A percentile compares a stretch with the other conserved stretches of the same genome.
These are phyloP conservation scores for Apophysomyces elegans DNA, from an alignment of 371 early-diverging fungal species.

Conservation along the genomic window DNA sequence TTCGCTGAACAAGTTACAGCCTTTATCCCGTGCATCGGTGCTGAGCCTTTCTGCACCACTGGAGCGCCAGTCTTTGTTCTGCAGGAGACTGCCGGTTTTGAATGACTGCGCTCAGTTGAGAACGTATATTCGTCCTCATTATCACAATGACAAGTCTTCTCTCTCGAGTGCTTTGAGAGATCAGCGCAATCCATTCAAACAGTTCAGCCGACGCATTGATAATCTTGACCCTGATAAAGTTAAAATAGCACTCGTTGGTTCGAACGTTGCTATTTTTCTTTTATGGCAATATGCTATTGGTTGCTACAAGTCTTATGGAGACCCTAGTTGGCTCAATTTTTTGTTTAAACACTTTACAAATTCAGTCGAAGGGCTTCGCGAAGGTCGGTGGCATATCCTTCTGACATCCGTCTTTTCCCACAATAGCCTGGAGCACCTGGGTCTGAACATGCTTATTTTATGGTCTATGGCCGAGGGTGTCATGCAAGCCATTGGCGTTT, in stretches of 20 bases:
- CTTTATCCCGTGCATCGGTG: neutral
- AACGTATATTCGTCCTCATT: constrained; percentile 38
- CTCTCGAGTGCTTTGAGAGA: constrained; percentile 27
- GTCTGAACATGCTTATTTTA: constrained; percentile 58
- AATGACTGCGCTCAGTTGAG: neutral
- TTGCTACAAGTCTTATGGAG: constrained; percentile 49
- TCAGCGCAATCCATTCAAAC: constrained; percentile 29
- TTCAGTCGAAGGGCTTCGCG: constrained; percentile 35
- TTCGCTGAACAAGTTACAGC: neutral
- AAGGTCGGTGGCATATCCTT: constrained; percentile 53
- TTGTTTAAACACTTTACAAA: constrained; percentile 53
- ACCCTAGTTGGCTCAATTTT: constrained; percentile 43
- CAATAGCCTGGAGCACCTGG: constrained; percentile 49
- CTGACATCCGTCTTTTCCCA: constrained; percentile 59
- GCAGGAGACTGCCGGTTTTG: neutral
- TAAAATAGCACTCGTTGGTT: constrained; percentile 49
- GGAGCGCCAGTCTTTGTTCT: neutral
- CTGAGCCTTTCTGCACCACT: neutral
- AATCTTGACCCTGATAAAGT: constrained; percentile 42
- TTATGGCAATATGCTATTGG: constrained; percentile 61
- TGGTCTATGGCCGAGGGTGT: constrained; percentile 51
- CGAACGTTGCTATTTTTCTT: constrained; percentile 52
- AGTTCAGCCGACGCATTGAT: constrained; percentile 32
- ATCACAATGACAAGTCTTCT: constrained; percentile 27
- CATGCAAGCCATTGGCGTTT: constrained; percentile 43